phyloP scores from a whole-genome alignment of 108 stramenopile genomes.

The Nitzschia putrida region DNA sequence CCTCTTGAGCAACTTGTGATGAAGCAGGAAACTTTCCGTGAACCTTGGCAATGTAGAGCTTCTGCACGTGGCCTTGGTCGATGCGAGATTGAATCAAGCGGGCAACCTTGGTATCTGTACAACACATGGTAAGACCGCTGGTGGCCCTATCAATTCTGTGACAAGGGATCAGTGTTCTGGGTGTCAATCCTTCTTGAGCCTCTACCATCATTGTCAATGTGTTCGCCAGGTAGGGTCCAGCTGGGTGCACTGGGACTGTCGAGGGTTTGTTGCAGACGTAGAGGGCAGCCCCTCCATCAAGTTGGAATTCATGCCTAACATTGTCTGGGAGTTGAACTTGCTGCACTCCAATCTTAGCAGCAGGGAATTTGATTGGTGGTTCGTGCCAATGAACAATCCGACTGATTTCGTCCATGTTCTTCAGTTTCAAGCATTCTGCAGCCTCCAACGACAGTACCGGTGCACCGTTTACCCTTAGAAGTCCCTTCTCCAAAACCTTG shows the following conservation, averaged over 20 bases:
- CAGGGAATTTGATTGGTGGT: conserved; percentile 67
- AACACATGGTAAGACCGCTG: conserved; percentile 74
- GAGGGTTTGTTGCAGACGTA: conserved; percentile 78
- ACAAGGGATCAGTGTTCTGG: conserved; percentile 67
- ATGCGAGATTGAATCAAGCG: conserved; percentile 59
- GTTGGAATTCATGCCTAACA: conserved; percentile 35
- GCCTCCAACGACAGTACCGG: conserved; percentile 30
- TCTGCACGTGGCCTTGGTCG: conserved; percentile 44
- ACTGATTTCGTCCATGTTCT: conserved; percentile 65
- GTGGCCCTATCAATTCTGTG: conserved; percentile 84
- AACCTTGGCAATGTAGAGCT: conserved; percentile 80
- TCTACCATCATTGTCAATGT: conserved; percentile 76
- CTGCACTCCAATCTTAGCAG: conserved; percentile 43
- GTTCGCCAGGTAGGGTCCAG: conserved; percentile 81
- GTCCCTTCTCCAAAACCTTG: conserved; percentile 42
- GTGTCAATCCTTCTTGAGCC: conserved; percentile 65
- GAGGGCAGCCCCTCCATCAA: conserved; percentile 27
- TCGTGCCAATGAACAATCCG: conserved; percentile 83
- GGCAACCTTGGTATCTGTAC: conserved; percentile 53
- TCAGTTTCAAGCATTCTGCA: conserved; percentile 42
- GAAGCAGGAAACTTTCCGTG: conserved; percentile 50
- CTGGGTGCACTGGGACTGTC: conserved; percentile 78
- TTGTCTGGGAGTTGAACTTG: conserved; percentile 45
- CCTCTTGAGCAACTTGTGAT: conserved; percentile 14
- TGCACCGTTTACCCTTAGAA: conserved; percentile 64